Evolutionary conservation across 208 protist genomes (phyloP).

Genomic region (Trypanosoma vivax): DNA sequence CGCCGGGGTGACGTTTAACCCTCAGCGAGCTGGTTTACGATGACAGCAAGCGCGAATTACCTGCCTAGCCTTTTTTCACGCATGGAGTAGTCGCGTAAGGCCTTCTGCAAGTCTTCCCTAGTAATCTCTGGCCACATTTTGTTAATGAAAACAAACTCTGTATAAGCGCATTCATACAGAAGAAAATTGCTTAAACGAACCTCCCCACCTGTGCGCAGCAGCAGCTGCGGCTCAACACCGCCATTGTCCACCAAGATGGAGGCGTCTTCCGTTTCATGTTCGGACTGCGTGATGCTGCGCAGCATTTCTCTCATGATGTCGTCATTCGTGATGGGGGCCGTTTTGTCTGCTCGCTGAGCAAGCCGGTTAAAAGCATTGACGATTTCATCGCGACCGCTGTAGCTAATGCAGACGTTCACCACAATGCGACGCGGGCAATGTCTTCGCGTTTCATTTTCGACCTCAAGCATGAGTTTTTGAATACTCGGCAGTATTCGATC

Average conservation of each 20-base stretch:
- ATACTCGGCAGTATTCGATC: slow-evolving; percentile 43
- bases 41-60: slow-evolving; percentile 6
- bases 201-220: slow-evolving; percentile 84
- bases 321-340: slow-evolving; percentile 26
- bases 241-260: slow-evolving; percentile 9
- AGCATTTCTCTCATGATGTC: slow-evolving; percentile 75
- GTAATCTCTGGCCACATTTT: slow-evolving; percentile 82
- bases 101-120: slow-evolving; percentile 29
- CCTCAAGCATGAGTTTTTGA: slow-evolving; percentile 44
- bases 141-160: slow-evolving; percentile 67
- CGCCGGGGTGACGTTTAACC: too few species aligned
- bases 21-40: too few species aligned
- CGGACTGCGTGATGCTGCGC: slow-evolving; percentile 67
- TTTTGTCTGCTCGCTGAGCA: slow-evolving; percentile 4
- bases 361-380: slow-evolving; percentile 55
- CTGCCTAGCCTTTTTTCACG: slow-evolving; percentile 42
- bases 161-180: slow-evolving; percentile 83
- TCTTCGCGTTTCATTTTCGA: slow-evolving; percentile 59
- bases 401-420: slow-evolving; percentile 87
- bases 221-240: slow-evolving; percentile 70
- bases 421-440: slow-evolving; percentile 44
- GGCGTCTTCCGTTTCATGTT: slow-evolving; percentile 50
- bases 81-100: slow-evolving; percentile 38
- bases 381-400: slow-evolving; percentile 77
- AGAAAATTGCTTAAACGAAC: slow-evolving; percentile 85